A percentile compares a stretch with the other conserved stretches of the same genome.
Evolutionary conservation across 345 rosid genomes (phyloP).

Genomic region (Eucalyptus caleyi): DNA sequence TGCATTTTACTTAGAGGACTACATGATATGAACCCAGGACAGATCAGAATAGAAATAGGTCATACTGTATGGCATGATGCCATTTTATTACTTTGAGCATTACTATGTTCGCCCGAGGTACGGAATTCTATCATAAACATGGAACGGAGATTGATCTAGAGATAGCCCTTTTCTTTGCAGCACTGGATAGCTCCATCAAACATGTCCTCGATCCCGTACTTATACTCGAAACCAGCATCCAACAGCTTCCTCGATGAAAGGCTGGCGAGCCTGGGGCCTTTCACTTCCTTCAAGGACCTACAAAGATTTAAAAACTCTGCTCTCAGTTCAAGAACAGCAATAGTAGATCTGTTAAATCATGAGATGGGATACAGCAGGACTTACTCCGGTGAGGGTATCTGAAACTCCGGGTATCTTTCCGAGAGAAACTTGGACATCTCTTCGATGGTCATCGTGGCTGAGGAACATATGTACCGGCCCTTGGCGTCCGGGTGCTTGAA

Average conservation of each 20-base stretch:
- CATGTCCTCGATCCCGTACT: slow-evolving; percentile 15
- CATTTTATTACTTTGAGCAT: not conserved
- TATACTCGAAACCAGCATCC: slow-evolving; percentile 21
- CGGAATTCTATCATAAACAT: not conserved
- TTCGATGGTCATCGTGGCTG: too few species aligned
- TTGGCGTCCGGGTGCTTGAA: too few species aligned
- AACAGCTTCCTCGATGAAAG: slow-evolving; percentile 18
- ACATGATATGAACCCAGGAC: not conserved
- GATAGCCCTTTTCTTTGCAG: slow-evolving; percentile 15
- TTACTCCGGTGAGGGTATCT: too few species aligned
- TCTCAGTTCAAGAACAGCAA: too few species aligned
- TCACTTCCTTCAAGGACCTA: not conserved
- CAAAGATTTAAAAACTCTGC: too few species aligned
- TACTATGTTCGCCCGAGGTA: not conserved
- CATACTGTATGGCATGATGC: not conserved
- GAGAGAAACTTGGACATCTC: too few species aligned
- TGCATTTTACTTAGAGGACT: not conserved
- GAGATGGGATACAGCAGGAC: too few species aligned
- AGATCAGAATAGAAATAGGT: not conserved
- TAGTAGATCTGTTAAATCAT: too few species aligned
- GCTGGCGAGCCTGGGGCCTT: not conserved
- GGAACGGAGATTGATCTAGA: not conserved
- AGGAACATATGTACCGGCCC: too few species aligned
- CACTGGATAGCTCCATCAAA: slow-evolving; percentile 12
- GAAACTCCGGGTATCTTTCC: too few species aligned